Base-by-base conservation (phyloP, 1,284 basidiomycete species). In the Rhodotorula mucilaginosa region DNA sequence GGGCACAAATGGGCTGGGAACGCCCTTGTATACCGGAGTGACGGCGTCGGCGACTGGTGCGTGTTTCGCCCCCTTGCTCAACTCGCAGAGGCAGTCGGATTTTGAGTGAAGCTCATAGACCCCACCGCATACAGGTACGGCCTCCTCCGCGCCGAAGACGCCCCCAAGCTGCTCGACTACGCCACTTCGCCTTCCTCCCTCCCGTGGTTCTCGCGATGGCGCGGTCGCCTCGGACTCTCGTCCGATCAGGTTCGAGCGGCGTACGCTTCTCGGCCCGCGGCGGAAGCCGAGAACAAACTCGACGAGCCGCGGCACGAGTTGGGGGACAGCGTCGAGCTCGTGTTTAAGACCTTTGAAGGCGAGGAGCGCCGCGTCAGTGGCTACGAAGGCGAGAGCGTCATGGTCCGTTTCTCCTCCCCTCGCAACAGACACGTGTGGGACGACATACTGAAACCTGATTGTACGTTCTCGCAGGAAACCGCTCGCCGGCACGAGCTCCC, bases 1-100 rank as follows among this genome's bases (percentile, higher is more conserved):
- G 81, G 80, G 5, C 81, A 81, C 68, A 77, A 77, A 51, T 81
- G 73, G 69, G 81, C 81, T 0, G 81, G 77, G 4, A 81, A 81
- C 58, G 81, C 78, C 3, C 71, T 81, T 29, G 79, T 81, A 31
- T 81, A 81, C 57, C 78, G 78, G 29, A 76, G 79, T 48, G 78
- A 76, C 4, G 46, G 39, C 21, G 80, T 79, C 59, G 79, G 79
- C 65, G 81, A 80, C 51, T 74, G 72, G 74, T 74, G 18, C 31
- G 68, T 54, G 15, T 52, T n/a, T n/a, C 18, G 3, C 8, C 10
- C 26, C 34, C 2, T 46, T 21, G n/a, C 23, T 29, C 49, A 26
- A 21, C 18, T 44, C 44, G 39, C 39, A n/a, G 21, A 59, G 58
- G 34, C 34, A 3, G 34, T 44, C 52, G 26, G 26, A 26, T 23